Percentiles rank a stretch among this genome's conserved stretches.
These are phyloP conservation scores for Trifolium pratense DNA, from an alignment of 306 rosid species.

Conservation along the genomic window DNA sequence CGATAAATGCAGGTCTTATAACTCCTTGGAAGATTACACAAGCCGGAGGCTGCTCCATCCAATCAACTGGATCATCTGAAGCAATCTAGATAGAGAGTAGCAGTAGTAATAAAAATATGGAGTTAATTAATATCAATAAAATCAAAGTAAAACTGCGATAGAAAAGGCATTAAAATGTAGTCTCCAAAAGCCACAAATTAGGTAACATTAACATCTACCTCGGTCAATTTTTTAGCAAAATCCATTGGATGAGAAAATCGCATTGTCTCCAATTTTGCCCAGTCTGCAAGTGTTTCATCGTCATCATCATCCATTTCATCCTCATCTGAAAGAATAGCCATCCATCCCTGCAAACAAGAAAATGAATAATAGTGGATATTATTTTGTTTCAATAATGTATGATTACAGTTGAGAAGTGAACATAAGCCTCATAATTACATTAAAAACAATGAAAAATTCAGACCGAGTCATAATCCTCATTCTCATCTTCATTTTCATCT, in stretches of 20 bases:
- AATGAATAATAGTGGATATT: constrained; percentile 37
- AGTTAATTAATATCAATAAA: constrained; percentile 26
- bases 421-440: constrained; percentile 19
- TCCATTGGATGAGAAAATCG: constrained; percentile 87
- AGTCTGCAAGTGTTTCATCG: constrained; percentile 77
- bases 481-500: constrained; percentile 55
- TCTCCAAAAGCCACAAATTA: constrained; percentile 30
- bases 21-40: constrained; percentile 88
- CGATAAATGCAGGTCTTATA: constrained; percentile 84
- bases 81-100: constrained; percentile 68
- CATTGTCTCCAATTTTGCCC: constrained; percentile 93
- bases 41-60: constrained; percentile 95
- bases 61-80: constrained; percentile 85
- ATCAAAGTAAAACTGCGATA: constrained; percentile 3
- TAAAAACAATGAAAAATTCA: constrained; percentile 35
- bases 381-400: constrained; percentile 6
- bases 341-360: constrained; percentile 85
- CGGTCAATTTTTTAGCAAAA: constrained; percentile 86
- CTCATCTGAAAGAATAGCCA: constrained; percentile 72
- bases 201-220: constrained; percentile 60
- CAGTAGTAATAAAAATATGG: constrained; percentile 34
- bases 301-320: constrained; percentile 67
- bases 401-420: constrained; percentile 37
- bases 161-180: constrained; percentile 2
- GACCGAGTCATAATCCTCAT: constrained; percentile 77